These are phyloP conservation scores for Penicillium lividum DNA, from an alignment of 495 filamentous ascomycete genomes.

Conservation along the genomic window DNA sequence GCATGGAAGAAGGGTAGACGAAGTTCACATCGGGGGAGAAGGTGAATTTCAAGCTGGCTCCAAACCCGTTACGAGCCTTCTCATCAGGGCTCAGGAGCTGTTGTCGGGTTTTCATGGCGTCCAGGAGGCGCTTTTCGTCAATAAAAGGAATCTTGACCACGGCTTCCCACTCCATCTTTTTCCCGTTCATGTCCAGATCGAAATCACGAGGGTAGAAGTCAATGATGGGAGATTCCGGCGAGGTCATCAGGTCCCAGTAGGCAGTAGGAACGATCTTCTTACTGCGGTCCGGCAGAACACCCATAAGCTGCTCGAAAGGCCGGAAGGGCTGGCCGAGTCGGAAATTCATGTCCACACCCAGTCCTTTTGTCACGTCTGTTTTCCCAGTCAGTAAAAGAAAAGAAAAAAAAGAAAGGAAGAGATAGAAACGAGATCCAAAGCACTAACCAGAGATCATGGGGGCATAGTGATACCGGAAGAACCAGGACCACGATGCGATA, in stretches of 20 bases:
- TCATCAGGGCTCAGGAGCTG: slow-evolving; percentile 73
- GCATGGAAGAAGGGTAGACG: slow-evolving; percentile 79
- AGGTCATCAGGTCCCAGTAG: slow-evolving; percentile 92
- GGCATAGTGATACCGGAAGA: slow-evolving; percentile 93
- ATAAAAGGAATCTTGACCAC: slow-evolving; percentile 99
- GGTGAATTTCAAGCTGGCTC: slow-evolving; percentile 88
- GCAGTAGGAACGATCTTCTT: slow-evolving; percentile 89
- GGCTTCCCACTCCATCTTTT: slow-evolving; percentile 99
- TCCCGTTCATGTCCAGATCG: slow-evolving; percentile 98
- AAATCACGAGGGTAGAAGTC: slow-evolving; percentile 99
- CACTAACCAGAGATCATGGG: slow-evolving; percentile 86
- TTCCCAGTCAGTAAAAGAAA: slow-evolving; percentile 12
- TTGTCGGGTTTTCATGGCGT: slow-evolving; percentile 83
- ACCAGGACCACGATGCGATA: slow-evolving; percentile 98
- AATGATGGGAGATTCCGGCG: slow-evolving; percentile 87
- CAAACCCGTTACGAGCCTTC: slow-evolving; percentile 82
- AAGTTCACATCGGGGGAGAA: slow-evolving; percentile 76
- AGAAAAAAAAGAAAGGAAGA: neutral
- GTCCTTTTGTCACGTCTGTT: slow-evolving; percentile 78
- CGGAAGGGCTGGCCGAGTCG: slow-evolving; percentile 89
- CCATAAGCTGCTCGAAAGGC: slow-evolving; percentile 97
- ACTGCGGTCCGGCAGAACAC: slow-evolving; percentile 93
- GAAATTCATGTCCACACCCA: slow-evolving; percentile 88
- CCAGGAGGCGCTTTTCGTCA: slow-evolving; percentile 79
- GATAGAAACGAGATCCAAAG: neutral